Conservation (phyloP, 2,329 filamentous ascomycete genomes). For the Rhynchosporium agropyri region DNA sequence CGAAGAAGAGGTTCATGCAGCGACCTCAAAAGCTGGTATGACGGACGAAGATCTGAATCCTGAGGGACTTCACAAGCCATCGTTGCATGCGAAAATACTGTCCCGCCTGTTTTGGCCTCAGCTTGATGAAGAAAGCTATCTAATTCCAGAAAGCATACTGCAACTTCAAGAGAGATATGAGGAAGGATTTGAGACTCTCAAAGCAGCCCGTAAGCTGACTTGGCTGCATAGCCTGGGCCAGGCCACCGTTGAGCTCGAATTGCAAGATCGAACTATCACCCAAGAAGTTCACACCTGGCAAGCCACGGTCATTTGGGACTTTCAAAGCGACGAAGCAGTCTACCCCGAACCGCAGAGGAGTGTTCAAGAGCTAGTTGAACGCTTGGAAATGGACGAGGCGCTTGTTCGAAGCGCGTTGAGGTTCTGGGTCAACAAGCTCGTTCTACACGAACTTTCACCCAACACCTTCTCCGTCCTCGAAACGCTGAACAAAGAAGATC, state of each 20-base stretch:
- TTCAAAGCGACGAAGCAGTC: constrained; percentile 52
- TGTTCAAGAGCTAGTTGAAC: constrained; percentile 55
- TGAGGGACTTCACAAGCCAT: constrained; percentile 42
- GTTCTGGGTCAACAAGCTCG: constrained; percentile 72
- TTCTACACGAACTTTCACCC: constrained; percentile 59
- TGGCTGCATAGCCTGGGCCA: constrained; percentile 85
- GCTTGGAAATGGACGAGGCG: constrained; percentile 73
- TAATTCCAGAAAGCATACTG: constrained; percentile 60
- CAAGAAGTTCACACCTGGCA: constrained; percentile 82
- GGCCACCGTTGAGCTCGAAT: constrained; percentile 77
- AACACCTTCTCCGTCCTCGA: constrained; percentile 71
- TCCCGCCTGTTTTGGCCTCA: constrained; percentile 94
- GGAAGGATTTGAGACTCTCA: constrained; percentile 75
- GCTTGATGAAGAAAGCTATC: constrained; percentile 70
- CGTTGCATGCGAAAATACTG: constrained; percentile 78
- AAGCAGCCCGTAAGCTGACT: constrained; percentile 80
- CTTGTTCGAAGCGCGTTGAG: constrained; percentile 67
- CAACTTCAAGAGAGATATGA: constrained; percentile 72
- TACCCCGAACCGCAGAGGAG: constrained; percentile 44
- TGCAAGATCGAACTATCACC: constrained; percentile 76
- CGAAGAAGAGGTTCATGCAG: constrained; percentile 36
- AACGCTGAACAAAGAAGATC: constrained; percentile 51
- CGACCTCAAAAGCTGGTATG: constrained; percentile 28
- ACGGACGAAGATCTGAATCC: constrained; percentile 43
- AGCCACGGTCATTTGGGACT: constrained; percentile 84